Base-by-base conservation (phyloP, 2,329 filamentous ascomycete genomes). In the Shiraia sp. region DNA sequence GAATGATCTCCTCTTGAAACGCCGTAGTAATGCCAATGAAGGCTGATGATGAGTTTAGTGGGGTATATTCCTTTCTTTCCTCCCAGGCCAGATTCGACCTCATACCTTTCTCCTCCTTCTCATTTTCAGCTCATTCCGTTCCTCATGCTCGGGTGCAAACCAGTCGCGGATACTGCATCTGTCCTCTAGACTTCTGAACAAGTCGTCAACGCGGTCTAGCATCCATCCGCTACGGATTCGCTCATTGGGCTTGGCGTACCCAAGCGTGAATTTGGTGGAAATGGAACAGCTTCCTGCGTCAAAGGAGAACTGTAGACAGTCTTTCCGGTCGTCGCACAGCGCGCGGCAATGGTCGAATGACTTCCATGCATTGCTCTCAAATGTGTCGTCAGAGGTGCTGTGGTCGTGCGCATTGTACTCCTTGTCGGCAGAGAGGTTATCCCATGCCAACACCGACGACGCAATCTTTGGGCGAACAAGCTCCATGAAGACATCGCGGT, bases 401-500 rank as follows among this genome's bases (percentile, higher is more conserved):
- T 65, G 57, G 30, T 66, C 63, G 41, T 65, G 63, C 8, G 57
- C 63, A 36, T 66, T 66, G 54, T 63, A 68, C 34, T 68, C 65
- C 17, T 57, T 59, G 35, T 67, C 65, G 3, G 54, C 49, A 1
- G 66, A 64, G 57, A 70, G 53, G 42, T 70, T 70, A 51, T 70
- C 65, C 67, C 67, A 70, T 12, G 47, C 55, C 4, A 47, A 24
- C 10, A 60, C 32, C 4, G 49, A 47, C 0, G 55, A 25, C 10
- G 44, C 48, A 26, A 69, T 57, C 36, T 67, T 62, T 9, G 61
- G 60, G 1, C 51, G 59, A 13, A 69, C 59, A 37, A 63, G 51
- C 29, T 65, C 57, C 40, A 59, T 60, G 47, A 69, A 70, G 38
- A 70, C 49, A 31, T 70, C 67, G 30, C 66, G 65, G 51, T 70